Percentiles rank a stretch among this genome's conserved stretches.
Conservation (phyloP, 2,329 filamentous ascomycete species). For the Ophiostoma pallidulum region DNA sequence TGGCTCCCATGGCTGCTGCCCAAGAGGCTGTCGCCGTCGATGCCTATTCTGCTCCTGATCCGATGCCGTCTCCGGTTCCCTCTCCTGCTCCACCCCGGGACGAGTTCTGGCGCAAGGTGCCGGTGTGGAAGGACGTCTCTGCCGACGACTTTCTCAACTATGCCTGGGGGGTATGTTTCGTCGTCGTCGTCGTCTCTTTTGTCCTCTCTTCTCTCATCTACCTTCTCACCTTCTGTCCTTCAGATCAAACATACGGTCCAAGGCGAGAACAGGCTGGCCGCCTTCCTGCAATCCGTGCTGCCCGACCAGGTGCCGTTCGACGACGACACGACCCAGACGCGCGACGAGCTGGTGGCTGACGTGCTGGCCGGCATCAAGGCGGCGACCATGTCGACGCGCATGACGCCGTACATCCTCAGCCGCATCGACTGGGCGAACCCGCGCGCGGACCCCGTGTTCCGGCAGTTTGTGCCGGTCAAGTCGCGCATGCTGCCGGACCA, state of each 20-base stretch:
- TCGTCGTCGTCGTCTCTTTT: background rate
- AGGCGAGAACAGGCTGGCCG: conserved; percentile 33
- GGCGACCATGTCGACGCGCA: conserved; percentile 50
- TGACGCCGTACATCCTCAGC: conserved; percentile 53
- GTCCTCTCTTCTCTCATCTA: background rate
- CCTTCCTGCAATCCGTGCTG: conserved; percentile 40
- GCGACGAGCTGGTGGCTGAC: conserved; percentile 45
- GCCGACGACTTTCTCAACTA: conserved; percentile 42
- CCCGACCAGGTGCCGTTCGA: conserved; percentile 39
- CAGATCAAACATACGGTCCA: conserved; percentile 42
- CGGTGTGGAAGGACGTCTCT: conserved; percentile 39
- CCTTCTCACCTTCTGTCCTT: background rate
- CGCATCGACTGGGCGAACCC: conserved; percentile 50
- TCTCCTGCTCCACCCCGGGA: conserved; percentile 14
- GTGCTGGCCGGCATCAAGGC: conserved; percentile 40
- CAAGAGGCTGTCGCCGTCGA: background rate
- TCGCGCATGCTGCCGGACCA: conserved; percentile 46
- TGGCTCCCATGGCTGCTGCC: conserved; percentile 1
- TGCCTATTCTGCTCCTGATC: background rate
- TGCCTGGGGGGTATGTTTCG: conserved; percentile 41
- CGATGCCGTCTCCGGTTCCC: no score
- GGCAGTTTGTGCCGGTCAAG: conserved; percentile 50
- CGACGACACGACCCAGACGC: conserved; percentile 26
- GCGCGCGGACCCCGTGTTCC: conserved; percentile 48
- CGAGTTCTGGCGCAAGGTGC: conserved; percentile 43